phyloP scores from a whole-genome alignment of 768 basidiomycete species.

The Coprinopsis sp. region DNA sequence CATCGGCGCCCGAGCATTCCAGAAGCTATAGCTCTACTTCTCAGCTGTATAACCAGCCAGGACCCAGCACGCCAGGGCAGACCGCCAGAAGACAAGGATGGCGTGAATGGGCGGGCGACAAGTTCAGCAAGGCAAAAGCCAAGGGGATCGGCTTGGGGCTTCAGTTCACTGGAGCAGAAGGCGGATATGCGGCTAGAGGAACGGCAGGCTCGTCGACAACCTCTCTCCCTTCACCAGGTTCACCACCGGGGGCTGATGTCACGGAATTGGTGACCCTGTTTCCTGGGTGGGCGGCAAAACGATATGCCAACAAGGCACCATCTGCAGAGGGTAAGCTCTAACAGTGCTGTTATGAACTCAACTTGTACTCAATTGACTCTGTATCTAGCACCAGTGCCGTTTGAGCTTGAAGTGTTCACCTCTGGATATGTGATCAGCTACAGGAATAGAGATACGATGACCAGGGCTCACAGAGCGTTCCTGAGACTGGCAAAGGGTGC shows the following conservation, averaged over 20 bases:
- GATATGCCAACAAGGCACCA: slow-evolving; percentile 29
- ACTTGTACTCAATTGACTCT: not conserved
- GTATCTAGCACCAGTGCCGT: slow-evolving; percentile 32
- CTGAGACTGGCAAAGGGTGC: slow-evolving; percentile 73
- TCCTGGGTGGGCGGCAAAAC: slow-evolving; percentile 75
- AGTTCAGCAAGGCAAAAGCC: slow-evolving; percentile 8
- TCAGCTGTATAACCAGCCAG: not conserved
- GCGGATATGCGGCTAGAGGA: not conserved
- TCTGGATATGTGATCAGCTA: slow-evolving; percentile 72
- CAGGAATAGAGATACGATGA: slow-evolving; percentile 53
- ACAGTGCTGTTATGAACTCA: not conserved
- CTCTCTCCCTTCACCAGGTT: not conserved
- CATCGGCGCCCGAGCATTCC: too few species aligned
- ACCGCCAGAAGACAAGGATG: slow-evolving; percentile 2
- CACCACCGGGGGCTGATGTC: not conserved
- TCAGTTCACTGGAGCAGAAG: not conserved
- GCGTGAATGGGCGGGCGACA: slow-evolving; percentile 6
- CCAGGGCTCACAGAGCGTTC: slow-evolving; percentile 74
- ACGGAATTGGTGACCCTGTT: slow-evolving; percentile 56
- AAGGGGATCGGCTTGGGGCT: slow-evolving; percentile 10
- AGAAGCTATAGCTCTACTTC: too few species aligned
- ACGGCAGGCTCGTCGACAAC: not conserved
- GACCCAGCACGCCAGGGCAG: not conserved
- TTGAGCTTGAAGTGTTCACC: slow-evolving; percentile 68
- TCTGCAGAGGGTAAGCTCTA: slow-evolving; percentile 4